Evolutionary conservation across 768 basidiomycete genomes (phyloP), one percentile per base, ranked within the genome.

Genomic region (Xanthoconium stramineum): DNA sequence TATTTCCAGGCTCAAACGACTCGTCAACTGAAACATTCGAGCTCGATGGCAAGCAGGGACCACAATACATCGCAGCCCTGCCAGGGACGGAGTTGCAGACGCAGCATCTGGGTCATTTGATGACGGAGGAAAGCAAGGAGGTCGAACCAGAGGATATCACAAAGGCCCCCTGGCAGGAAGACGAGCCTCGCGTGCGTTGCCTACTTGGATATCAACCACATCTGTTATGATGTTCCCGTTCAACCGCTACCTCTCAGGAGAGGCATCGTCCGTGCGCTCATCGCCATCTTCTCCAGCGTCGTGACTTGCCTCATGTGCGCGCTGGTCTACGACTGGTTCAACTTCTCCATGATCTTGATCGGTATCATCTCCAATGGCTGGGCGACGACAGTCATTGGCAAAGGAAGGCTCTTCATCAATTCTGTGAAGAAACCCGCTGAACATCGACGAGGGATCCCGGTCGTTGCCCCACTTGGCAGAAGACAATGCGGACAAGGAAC

Each of bases 31-130:
- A 24, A 24, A 24, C 24, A 24, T 24, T 24, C 24, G 24, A 24
- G 24, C 24, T 24, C 24, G 24, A 24, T 24, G 24, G 24, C 24
- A 24, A 24, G 24, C 24, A 24, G 6, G 73, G 72, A 1, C 73
- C 73, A 30, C 30, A 53, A 17, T 73, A 69, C 36, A 52, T 57
- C 12, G 70, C 62, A 6, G 50, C 65, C 5, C 32, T 71, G 19
- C 73, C 72, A 10, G 73, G 73, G 8, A 70, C 67, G 15, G 29
- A 38, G 13, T 65, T 72, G 59, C 2, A 24, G 24, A 32, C 1
- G 72, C 69, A 3, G 58, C 62, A 2, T 73, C 1, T 24, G 4
- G 72, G 46, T 3, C 55, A 69, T 47, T 45, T 73, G 29, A 53
- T 69, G 14, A 47, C 66, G 46, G 52, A 68, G 39, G 37, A 35